phyloP scores from a whole-genome alignment of 78 protist species.

The Dictyostelium intermedium region DNA sequence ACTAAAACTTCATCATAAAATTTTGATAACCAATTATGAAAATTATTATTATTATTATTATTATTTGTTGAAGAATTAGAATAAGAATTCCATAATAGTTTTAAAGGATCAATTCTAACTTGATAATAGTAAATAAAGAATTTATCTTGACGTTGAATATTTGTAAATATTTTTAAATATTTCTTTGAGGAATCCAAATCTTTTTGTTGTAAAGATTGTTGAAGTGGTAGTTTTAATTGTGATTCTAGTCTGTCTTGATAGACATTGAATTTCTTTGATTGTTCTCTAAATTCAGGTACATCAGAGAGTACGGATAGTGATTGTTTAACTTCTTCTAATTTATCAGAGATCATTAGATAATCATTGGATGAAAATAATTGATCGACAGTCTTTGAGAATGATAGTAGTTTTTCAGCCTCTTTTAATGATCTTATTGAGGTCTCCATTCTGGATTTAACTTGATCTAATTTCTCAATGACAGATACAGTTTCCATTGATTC shows the following conservation, averaged over 20 bases:
- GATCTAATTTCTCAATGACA: background rate
- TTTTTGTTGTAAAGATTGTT: background rate
- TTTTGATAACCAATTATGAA: conserved; percentile 17
- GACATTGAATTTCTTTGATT: conserved; percentile 4
- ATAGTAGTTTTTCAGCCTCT: conserved; percentile 58
- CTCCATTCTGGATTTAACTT: conserved; percentile 33
- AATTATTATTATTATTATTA: background rate
- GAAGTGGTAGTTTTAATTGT: background rate
- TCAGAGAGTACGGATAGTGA: conserved; percentile 6
- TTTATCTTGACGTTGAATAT: conserved; percentile 36
- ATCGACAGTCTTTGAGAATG: conserved; percentile 22
- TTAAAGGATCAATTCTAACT: conserved; percentile 22
- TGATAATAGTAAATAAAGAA: conserved; percentile 3
- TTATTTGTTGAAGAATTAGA: background rate
- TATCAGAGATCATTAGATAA: conserved; percentile 29
- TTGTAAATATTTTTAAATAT: conserved; percentile 17
- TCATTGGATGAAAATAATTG: conserved; percentile 26
- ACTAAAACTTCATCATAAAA: conserved; percentile 47
- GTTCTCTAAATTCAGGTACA: conserved; percentile 72
- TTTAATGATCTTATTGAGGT: conserved; percentile 15
- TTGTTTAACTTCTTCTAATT: conserved; percentile 36
- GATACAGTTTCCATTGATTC: conserved; percentile 2
- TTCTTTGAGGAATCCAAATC: conserved; percentile 6
- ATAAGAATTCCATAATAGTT: conserved; percentile 22
- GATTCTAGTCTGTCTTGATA: conserved; percentile 44